Base-by-base conservation (phyloP, 1,139 yeast genomes). In the Pichia sp. region DNA sequence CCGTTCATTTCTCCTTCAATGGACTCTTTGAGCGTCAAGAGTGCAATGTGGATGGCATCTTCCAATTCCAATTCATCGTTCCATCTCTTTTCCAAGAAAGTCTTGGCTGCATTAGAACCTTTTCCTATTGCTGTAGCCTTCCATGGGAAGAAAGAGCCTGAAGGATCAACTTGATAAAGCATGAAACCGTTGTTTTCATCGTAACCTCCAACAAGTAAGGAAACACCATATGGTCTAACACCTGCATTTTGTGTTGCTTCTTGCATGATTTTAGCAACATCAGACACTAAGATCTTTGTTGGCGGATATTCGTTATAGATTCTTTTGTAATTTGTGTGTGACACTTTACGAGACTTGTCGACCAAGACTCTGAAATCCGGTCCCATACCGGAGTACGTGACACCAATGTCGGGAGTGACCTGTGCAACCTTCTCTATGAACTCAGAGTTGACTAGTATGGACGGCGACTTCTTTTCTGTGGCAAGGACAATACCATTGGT, bases 71-170 rank as follows among this genome's bases (percentile, higher is more conserved):
- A 71, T 61, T 91, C 95, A 52, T 88, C 94, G 59, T 88, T 89
- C 96, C 97, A 93, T 67, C 98, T 81, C 69, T 93, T 93, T 62
- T 93, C 98, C 60, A 93, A 70, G 58, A 93, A 93, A 1, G 98
- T 91, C 69, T 93, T 91, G 28, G 98, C 98, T 8, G 94, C 84
- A 33, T 80, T 79, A 6, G 96, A 80, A 23, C 96, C 94, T 62
- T 88, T 89, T 50, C 99, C 99, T 55, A 93, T 91, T 23, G 98
- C 97, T 4, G 98, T 91, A 23, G 98, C 98, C 65, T 91, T 91
- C 99, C 99, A 93, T n/a, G 98, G 97, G 74, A 87, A 93, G 63
- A 84, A 93, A 41, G 96, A 81, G 13, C 99, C 99, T 6, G 95
- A 84, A 6, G 99, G 99, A 66, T 93, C 98, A 37, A 93, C 95